phyloP scores from a whole-genome alignment of 495 filamentous ascomycete genomes.

The Aspergillus leporis region DNA sequence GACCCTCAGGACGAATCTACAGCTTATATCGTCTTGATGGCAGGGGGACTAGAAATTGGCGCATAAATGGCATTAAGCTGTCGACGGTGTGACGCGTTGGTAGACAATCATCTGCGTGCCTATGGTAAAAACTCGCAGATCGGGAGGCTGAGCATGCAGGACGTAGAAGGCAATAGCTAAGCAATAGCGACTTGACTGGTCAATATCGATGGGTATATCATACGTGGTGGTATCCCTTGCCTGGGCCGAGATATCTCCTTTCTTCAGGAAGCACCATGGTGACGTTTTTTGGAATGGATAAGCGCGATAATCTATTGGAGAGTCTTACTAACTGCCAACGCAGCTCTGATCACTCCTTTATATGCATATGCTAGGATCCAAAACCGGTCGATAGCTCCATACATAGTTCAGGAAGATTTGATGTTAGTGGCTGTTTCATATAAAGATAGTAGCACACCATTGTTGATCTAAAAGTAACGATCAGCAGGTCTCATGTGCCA shows the following conservation, averaged over 20 bases:
- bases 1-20: not conserved
- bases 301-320: not conserved
- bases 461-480: slow-evolving; percentile 11
- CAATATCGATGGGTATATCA: slow-evolving; percentile 14
- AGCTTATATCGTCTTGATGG: not conserved
- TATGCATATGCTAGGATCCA: not conserved
- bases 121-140: slow-evolving; percentile 16
- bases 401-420: not conserved
- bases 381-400: not conserved
- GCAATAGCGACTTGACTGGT: slow-evolving; percentile 11
- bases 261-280: slow-evolving; percentile 3
- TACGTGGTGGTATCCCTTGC: slow-evolving; percentile 18
- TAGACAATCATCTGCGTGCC: slow-evolving; percentile 14
- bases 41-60: slow-evolving; percentile 15
- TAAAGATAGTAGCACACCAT: not conserved
- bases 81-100: slow-evolving; percentile 30
- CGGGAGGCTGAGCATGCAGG: slow-evolving; percentile 23
- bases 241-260: slow-evolving; percentile 3
- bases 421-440: slow-evolving; percentile 7
- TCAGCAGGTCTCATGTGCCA: slow-evolving; percentile 18
- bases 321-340: not conserved
- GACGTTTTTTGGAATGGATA: slow-evolving; percentile 3
- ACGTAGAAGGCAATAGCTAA: slow-evolving; percentile 12
- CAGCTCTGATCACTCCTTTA: not conserved
- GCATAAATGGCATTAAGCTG: slow-evolving; percentile 7